Evolutionary conservation across 768 basidiomycete genomes (phyloP).

Genomic region (Leccinum uliginosum): DNA sequence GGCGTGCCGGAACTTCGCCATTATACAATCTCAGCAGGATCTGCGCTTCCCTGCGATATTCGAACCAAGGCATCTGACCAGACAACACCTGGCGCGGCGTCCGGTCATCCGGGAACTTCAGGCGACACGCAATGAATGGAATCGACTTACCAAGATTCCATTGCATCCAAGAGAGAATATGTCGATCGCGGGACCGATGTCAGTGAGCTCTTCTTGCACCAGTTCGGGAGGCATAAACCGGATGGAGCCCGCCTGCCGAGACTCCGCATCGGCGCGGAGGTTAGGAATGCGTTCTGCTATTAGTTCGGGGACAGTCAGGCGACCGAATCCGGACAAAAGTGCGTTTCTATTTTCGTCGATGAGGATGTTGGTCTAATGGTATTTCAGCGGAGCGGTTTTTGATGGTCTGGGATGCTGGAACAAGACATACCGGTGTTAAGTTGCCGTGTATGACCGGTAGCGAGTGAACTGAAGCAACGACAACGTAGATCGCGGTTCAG

Average conservation of each 20-base stretch:
- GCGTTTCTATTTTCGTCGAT: constrained; percentile 8
- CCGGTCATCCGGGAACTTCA: background rate
- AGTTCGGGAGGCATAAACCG: constrained; percentile 16
- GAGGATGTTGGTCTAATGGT: constrained; percentile 12
- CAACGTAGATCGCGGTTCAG: background rate
- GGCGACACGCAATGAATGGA: background rate
- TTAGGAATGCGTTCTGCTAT: constrained; percentile 10
- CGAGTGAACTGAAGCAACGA: constrained; percentile 5
- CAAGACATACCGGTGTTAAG: constrained; percentile 11
- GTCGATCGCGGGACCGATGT: constrained; percentile 1
- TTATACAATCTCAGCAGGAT: constrained; percentile 3
- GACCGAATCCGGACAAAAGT: constrained; percentile 9
- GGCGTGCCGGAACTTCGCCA: constrained; percentile 6
- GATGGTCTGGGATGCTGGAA: background rate
- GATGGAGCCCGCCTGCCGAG: constrained; percentile 8
- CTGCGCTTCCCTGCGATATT: constrained; percentile 4
- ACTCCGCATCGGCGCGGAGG: constrained; percentile 10
- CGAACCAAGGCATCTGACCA: constrained; percentile 11
- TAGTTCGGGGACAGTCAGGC: constrained; percentile 9
- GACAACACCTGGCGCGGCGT: constrained; percentile 8
- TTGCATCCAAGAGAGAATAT: constrained; percentile 15
- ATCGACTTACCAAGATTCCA: constrained; percentile 5
- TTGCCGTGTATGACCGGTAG: constrained; percentile 14
- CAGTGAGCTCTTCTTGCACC: background rate
- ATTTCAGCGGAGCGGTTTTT: background rate